phyloP scores from a whole-genome alignment of 2,329 filamentous ascomycete genomes.

The Penicillium verrucosum region DNA sequence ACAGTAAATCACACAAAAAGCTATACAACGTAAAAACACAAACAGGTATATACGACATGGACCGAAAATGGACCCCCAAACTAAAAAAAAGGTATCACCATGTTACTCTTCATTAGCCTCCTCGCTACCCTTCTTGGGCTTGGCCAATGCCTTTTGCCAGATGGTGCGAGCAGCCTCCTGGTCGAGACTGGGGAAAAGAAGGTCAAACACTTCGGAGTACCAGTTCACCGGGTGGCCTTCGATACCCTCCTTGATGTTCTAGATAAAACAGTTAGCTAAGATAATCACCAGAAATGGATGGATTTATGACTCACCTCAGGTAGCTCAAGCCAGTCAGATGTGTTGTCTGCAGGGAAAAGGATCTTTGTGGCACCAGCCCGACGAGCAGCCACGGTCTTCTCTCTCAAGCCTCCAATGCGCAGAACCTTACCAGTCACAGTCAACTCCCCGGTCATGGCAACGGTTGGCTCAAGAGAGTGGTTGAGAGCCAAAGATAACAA shows the following conservation, averaged over 20 bases:
- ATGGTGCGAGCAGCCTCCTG: conserved; percentile 65
- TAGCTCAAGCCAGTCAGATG: conserved; percentile 94
- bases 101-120: conserved; percentile 30
- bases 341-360: conserved; percentile 92
- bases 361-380: conserved; percentile 89
- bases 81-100: conserved; percentile 11
- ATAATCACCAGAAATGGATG: conserved; percentile 3
- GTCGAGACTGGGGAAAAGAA: conserved; percentile 83
- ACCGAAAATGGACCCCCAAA: conserved; percentile 7
- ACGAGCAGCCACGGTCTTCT: conserved; percentile 95
- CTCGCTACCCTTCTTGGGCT: conserved; percentile 48
- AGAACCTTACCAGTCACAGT: conserved; percentile 96
- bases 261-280: conserved; percentile 20
- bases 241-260: conserved; percentile 98
- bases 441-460: conserved; percentile 97
- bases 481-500: conserved; percentile 82
- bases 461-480: conserved; percentile 71
- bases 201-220: conserved; percentile 90
- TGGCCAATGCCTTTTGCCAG: conserved; percentile 64
- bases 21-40: conserved; percentile 14
- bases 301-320: conserved; percentile 71
- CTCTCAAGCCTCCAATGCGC: conserved; percentile 85
- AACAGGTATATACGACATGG: conserved; percentile 17
- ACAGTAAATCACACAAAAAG: conserved; percentile 19
- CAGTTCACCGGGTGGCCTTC: conserved; percentile 87